phyloP scores from a whole-genome alignment of 2,329 filamentous ascomycete genomes.

The Grosmannia clavigera region DNA sequence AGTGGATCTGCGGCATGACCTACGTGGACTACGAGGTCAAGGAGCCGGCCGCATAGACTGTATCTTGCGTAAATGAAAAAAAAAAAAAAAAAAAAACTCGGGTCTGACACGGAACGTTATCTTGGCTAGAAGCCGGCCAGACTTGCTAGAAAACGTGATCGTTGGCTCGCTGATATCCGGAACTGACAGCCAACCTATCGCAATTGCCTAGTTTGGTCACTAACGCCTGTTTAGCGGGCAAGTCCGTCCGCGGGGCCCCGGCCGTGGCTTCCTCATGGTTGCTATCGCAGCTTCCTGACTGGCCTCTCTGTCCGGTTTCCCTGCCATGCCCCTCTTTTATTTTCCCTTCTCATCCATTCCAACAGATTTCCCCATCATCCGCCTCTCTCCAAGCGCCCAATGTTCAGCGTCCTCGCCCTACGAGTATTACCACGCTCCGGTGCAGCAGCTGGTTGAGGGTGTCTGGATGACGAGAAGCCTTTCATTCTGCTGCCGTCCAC shows the following conservation, averaged over 20 bases:
- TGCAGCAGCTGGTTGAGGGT: not conserved
- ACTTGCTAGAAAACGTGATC: no score
- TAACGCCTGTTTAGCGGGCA: not conserved
- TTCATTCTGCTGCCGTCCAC: not conserved
- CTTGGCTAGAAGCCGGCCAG: no score
- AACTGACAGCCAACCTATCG: not conserved
- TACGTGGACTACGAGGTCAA: conserved; percentile 8
- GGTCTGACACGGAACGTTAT: not conserved
- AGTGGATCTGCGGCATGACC: conserved; percentile 13
- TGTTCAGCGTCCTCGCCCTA: not conserved
- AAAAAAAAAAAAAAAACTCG: not conserved
- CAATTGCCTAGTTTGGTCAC: not conserved
- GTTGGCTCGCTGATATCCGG: not conserved
- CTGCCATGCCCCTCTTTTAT: not conserved
- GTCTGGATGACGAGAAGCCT: no score
- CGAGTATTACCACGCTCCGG: not conserved
- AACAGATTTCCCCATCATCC: not conserved
- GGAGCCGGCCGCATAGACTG: not conserved
- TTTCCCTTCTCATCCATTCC: not conserved
- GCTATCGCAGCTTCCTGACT: not conserved
- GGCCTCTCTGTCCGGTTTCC: not conserved
- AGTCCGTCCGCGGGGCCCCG: not conserved
- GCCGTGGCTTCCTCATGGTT: not conserved
- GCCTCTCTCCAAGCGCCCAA: not conserved
- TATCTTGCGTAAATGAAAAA: not conserved